Evolutionary conservation across 768 basidiomycete species (phyloP), one percentile per base, ranked within the genome.

Genomic region (Russula sp.): DNA sequence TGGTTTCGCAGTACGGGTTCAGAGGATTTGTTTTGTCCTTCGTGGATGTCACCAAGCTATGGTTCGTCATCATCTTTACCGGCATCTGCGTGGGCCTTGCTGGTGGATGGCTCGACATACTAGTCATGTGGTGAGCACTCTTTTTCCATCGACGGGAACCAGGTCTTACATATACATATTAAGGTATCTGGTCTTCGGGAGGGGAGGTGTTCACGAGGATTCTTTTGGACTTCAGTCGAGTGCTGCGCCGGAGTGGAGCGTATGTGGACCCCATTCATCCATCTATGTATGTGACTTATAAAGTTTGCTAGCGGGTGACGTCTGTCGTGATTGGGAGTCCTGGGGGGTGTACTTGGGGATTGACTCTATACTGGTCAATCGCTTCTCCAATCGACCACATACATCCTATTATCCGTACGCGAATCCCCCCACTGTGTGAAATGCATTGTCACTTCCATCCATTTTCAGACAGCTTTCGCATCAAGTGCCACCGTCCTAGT

Each of bases 51-150:
- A 77, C 80, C 9, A 78, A 82, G 52, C 79, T 85, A 73, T 89
- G 87, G 87, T 75, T 88, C 26, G 81, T 89, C n/a, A 79, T 88
- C 13, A 79, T 87, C 65, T 66, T 81, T 55, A 87, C 87, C 22
- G 88, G 87, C 11, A 69, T 86, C 22, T 87, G 86, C 1, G 82
- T 89, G 50, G 88, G 88, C 5, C 75, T 87, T 11, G 80, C 82
- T 24, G 88, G 88, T 28, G 88, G 85, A 4, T 88, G 84, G 83
- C 69, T 90, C 62, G 88, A 90, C 74, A 82, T 90, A 8, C 75
- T 89, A 44, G 88, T 89, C 9, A 84, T 84, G 75, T 90, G 88
- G 88, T 88, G 72, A 48, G 75, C 64, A 9, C 16, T 46, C 57
- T 38, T 22, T 2, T 26, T 53, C 11, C 18, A 11, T 30, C 7